These are phyloP conservation scores for Mychonastes homosphaera DNA, from an alignment of 139 green algal species.

Conservation along the genomic window DNA sequence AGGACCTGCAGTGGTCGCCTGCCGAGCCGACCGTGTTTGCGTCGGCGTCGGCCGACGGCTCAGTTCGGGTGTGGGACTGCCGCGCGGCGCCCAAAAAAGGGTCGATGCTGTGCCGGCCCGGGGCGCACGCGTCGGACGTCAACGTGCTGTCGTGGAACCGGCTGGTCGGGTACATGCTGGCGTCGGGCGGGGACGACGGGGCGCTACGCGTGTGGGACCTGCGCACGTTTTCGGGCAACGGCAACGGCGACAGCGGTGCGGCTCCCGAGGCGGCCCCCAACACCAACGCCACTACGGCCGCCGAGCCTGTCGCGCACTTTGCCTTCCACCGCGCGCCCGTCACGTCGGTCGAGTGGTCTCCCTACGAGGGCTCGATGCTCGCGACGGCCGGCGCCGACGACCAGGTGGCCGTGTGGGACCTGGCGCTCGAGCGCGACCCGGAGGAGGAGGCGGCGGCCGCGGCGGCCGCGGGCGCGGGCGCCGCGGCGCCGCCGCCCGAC, in stretches of 20 bases:
- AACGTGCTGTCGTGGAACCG: conserved; percentile 96
- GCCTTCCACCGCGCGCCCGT: conserved; percentile 41
- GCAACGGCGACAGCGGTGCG: conserved; percentile 1
- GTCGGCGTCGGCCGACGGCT: conserved; percentile 66
- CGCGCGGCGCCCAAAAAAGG: no score
- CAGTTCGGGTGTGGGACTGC: conserved; percentile 79
- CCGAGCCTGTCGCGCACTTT: conserved; percentile 11
- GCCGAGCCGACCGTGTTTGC: conserved; percentile 87
- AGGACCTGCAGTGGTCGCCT: conserved; percentile 94
- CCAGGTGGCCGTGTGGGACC: conserved; percentile 71
- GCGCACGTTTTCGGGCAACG: conserved; percentile 69
- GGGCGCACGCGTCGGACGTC: conserved; percentile 75
- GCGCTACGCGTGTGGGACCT: conserved; percentile 91
- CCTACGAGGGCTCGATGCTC: conserved; percentile 87
- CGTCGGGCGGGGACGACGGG: conserved; percentile 81
- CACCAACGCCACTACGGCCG: conserved; percentile 3
- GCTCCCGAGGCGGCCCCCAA: not conserved
- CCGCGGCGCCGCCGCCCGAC: conserved; percentile 50
- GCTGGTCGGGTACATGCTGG: conserved; percentile 86
- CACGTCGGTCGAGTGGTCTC: conserved; percentile 90
- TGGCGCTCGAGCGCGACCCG: conserved; percentile 92
- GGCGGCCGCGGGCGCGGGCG: conserved; percentile 47
- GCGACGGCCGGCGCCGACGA: conserved; percentile 53
- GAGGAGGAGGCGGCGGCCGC: conserved; percentile 81
- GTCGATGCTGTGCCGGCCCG: no score